phyloP scores from a whole-genome alignment of 2,329 filamentous ascomycete species.

The Pseudopyrenochaeta lycopersici region DNA sequence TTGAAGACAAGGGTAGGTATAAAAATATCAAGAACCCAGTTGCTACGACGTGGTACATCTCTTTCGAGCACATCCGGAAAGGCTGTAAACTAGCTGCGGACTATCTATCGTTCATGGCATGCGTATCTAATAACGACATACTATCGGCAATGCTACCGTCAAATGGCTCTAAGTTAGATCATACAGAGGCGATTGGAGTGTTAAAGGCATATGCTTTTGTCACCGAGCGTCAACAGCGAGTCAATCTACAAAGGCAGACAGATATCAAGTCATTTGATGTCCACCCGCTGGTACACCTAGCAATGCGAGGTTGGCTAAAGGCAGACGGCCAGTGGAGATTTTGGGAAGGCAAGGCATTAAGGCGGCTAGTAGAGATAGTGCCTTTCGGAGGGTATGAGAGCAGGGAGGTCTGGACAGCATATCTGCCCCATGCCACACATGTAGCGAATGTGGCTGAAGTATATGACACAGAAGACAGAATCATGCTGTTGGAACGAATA shows the following conservation, averaged over 20 bases:
- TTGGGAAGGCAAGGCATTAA: slow-evolving; percentile 23
- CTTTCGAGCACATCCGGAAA: slow-evolving; percentile 47
- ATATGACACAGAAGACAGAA: not conserved
- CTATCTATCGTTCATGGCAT: slow-evolving; percentile 50
- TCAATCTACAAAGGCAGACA: not conserved
- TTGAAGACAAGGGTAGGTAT: slow-evolving; percentile 14
- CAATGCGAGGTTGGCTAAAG: slow-evolving; percentile 43
- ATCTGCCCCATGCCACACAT: slow-evolving; percentile 41
- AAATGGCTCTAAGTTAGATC: slow-evolving; percentile 23
- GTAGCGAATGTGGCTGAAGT: slow-evolving; percentile 7
- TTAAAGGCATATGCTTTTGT: slow-evolving; percentile 47
- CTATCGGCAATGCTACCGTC: slow-evolving; percentile 44
- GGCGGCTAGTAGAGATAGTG: slow-evolving; percentile 32
- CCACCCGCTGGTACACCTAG: slow-evolving; percentile 47
- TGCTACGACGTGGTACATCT: slow-evolving; percentile 47
- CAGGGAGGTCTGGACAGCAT: slow-evolving; percentile 34
- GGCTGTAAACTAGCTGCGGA: slow-evolving; percentile 36
- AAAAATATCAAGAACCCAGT: slow-evolving; percentile 25
- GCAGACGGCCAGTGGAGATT: slow-evolving; percentile 16
- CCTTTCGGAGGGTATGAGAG: slow-evolving; percentile 22
- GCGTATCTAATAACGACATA: slow-evolving; percentile 43
- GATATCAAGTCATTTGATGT: slow-evolving; percentile 32
- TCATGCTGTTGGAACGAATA: slow-evolving; percentile 15
- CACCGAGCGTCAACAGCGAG: slow-evolving; percentile 16
- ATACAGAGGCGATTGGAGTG: slow-evolving; percentile 40